Conservation (phyloP, 129 eudicot species). For the Flaveria trinervia region DNA sequence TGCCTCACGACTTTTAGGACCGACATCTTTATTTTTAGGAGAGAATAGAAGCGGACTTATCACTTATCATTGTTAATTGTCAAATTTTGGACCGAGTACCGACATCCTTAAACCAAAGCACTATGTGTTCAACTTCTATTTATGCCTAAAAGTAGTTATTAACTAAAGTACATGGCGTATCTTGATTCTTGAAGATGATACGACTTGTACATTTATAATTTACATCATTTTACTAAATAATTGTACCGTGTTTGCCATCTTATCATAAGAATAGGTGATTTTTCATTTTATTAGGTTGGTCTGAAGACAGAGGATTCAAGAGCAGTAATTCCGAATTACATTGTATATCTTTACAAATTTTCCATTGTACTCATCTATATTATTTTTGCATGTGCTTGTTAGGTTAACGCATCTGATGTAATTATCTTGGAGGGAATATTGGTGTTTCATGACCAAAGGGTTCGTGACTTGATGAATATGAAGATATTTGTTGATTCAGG, state of each 20-base stretch:
- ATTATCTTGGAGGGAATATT: constrained; percentile 92
- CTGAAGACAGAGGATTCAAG: neutral
- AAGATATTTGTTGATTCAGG: constrained; percentile 90
- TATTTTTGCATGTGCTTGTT: constrained; percentile 9
- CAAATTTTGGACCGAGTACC: neutral
- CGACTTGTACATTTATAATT: neutral
- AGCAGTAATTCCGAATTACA: neutral
- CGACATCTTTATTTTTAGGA: neutral
- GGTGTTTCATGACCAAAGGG: constrained; percentile 88
- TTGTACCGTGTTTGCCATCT: constrained; percentile 13
- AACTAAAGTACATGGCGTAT: neutral
- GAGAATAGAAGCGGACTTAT: neutral
- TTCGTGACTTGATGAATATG: constrained; percentile 84
- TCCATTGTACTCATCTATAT: neutral
- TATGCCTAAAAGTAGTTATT: neutral
- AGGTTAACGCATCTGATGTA: constrained; percentile 91
- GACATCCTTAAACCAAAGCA: neutral
- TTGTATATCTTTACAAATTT: neutral
- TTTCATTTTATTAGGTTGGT: neutral
- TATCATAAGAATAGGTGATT: constrained; percentile 4
- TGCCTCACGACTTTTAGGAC: neutral
- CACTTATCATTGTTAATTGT: neutral
- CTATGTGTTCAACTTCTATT: neutral
- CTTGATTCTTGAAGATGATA: constrained; percentile 11
- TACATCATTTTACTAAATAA: constrained; percentile 9